A percentile compares a stretch with the other conserved stretches of the same genome.
These are phyloP conservation scores for Haematococcus lacustris DNA, from an alignment of 139 green algal species.

Conservation along the genomic window DNA sequence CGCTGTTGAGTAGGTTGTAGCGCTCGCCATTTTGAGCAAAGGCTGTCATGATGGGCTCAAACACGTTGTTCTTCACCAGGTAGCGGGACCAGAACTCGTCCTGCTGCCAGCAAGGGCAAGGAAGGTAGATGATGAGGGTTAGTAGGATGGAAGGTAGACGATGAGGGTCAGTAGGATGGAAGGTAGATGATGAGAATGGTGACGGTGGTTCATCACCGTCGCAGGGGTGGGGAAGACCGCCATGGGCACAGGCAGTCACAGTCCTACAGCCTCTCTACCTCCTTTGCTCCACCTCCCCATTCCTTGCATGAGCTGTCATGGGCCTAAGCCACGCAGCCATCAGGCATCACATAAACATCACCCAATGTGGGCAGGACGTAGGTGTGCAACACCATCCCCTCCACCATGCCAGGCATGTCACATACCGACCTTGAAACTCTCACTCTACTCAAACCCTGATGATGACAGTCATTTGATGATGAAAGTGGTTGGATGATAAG, in stretches of 20 bases:
- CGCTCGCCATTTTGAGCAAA: constrained; percentile 78
- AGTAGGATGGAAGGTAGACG: neutral
- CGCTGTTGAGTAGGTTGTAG: constrained; percentile 84
- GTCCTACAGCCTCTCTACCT: too few species aligned
- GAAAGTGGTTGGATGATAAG: too few species aligned
- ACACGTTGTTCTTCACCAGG: constrained; percentile 67
- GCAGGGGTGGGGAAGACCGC: neutral
- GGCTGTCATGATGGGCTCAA: constrained; percentile 71
- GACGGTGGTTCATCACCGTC: neutral
- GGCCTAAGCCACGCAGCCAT: too few species aligned
- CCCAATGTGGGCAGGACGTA: too few species aligned
- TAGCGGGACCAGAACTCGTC: constrained; percentile 16
- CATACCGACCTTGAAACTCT: too few species aligned
- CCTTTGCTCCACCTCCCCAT: too few species aligned
- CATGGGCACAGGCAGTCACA: neutral
- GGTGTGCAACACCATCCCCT: too few species aligned
- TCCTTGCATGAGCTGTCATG: too few species aligned
- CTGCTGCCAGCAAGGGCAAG: neutral
- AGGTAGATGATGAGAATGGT: neutral
- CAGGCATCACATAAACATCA: too few species aligned
- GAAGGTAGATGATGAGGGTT: neutral
- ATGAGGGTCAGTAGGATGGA: neutral
- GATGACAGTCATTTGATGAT: too few species aligned
- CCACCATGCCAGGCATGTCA: too few species aligned
- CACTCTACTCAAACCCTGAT: too few species aligned